phyloP scores from a whole-genome alignment of 495 filamentous ascomycete species.

The Penicillium diatomitis region DNA sequence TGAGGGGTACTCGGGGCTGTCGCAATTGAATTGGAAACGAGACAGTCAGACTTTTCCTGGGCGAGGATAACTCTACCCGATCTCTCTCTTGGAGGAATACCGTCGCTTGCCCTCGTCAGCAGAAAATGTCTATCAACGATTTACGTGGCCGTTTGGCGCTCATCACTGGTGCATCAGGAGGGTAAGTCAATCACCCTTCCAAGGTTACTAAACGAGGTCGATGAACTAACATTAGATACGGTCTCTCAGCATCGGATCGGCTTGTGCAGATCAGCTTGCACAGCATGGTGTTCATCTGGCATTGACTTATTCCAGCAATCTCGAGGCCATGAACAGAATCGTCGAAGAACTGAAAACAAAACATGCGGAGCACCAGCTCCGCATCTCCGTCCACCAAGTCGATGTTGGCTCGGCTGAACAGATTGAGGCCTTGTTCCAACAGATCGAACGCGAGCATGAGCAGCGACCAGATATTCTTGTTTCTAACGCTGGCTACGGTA shows the following conservation, averaged over 20 bases:
- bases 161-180: constrained; percentile 57
- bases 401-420: constrained; percentile 45
- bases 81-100: too few species aligned
- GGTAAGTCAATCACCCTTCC: constrained; percentile 29
- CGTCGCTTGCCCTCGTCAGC: too few species aligned
- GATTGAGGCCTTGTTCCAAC: constrained; percentile 41
- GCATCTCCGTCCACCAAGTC: constrained; percentile 47
- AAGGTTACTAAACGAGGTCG: background rate
- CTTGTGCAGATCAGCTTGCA: constrained; percentile 48
- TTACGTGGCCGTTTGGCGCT: constrained; percentile 51
- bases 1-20: constrained; percentile 17
- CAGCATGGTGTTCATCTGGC: constrained; percentile 46
- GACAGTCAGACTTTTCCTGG: too few species aligned
- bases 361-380: constrained; percentile 22
- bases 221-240: background rate
- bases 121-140: constrained; percentile 36
- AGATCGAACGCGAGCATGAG: constrained; percentile 43
- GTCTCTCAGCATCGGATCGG: constrained; percentile 47
- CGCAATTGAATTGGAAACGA: background rate
- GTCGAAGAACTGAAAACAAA: constrained; percentile 28
- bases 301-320: constrained; percentile 50
- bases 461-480: constrained; percentile 54
- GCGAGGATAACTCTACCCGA: too few species aligned
- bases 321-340: constrained; percentile 36
- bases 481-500: constrained; percentile 48